Conservation (phyloP, 495 filamentous ascomycete species). For the Barbatosphaeria neglecta region DNA sequence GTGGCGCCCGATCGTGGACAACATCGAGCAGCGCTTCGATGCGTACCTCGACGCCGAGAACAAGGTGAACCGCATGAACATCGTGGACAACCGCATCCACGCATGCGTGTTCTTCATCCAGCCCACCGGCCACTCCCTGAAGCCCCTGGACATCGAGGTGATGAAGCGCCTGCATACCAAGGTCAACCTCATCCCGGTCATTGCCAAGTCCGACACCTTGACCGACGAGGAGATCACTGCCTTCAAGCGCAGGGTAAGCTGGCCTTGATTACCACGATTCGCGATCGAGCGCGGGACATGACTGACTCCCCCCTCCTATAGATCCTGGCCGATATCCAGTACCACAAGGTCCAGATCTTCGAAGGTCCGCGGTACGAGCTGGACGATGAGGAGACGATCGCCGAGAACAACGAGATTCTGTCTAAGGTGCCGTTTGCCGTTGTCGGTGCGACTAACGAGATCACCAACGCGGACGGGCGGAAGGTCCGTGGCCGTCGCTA, state of each 20-base stretch:
- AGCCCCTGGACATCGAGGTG: slow-evolving; percentile 97
- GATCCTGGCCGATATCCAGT: slow-evolving; percentile 95
- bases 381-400: slow-evolving; percentile 98
- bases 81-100: slow-evolving; percentile 96
- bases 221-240: slow-evolving; percentile 89
- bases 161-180: slow-evolving; percentile 99
- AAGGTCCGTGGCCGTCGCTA: slow-evolving; percentile 93
- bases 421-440: slow-evolving; percentile 98
- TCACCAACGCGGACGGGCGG: slow-evolving; percentile 81
- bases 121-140: slow-evolving; percentile 96
- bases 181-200: slow-evolving; percentile 98
- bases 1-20: slow-evolving; percentile 96
- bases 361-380: slow-evolving; percentile 97
- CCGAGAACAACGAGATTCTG: slow-evolving; percentile 99
- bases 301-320: slow-evolving; percentile 28
- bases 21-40: slow-evolving; percentile 98
- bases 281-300: not conserved
- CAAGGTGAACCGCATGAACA: slow-evolving; percentile 99
- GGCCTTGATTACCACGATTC: not conserved
- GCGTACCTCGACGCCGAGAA: slow-evolving; percentile 98
- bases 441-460: slow-evolving; percentile 89
- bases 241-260: slow-evolving; percentile 88
- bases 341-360: slow-evolving; percentile 96
- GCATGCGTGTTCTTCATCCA: slow-evolving; percentile 99
- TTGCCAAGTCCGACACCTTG: slow-evolving; percentile 95